Evolutionary conservation across 345 rosid genomes (phyloP).

Genomic region (Salix purpurea): DNA sequence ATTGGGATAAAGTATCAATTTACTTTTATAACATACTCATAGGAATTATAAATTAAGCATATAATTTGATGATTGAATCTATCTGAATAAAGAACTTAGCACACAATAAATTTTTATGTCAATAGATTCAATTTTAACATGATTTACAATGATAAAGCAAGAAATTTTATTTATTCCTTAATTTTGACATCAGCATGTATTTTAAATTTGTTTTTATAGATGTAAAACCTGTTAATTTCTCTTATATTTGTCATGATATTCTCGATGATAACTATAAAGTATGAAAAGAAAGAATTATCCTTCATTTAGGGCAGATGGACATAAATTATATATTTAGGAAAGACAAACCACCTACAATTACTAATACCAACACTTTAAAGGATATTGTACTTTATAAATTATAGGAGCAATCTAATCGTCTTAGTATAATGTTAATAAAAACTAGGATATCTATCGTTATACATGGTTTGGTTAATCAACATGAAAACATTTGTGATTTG

Average conservation of each 20-base stretch:
- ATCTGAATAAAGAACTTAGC: background rate
- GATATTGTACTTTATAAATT: background rate
- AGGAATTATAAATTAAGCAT: background rate
- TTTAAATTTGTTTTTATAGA: background rate
- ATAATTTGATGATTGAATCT: background rate
- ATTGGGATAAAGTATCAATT: no score
- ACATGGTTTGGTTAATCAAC: background rate
- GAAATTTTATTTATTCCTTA: background rate
- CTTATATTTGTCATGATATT: background rate
- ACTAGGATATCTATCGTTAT: background rate
- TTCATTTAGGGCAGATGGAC: background rate
- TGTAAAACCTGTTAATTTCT: no score
- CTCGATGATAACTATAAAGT: background rate
- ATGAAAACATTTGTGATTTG: background rate
- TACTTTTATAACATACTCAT: no score
- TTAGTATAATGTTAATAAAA: background rate
- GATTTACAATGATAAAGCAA: background rate
- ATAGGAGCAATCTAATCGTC: background rate
- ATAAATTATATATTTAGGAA: no score
- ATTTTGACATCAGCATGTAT: fast-evolving
- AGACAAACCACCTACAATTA: background rate
- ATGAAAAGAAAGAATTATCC: background rate
- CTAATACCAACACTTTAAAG: background rate
- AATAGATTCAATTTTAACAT: background rate
- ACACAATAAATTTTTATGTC: background rate